phyloP scores from a whole-genome alignment of 345 rosid species.

The Moricandia moricandioides region DNA sequence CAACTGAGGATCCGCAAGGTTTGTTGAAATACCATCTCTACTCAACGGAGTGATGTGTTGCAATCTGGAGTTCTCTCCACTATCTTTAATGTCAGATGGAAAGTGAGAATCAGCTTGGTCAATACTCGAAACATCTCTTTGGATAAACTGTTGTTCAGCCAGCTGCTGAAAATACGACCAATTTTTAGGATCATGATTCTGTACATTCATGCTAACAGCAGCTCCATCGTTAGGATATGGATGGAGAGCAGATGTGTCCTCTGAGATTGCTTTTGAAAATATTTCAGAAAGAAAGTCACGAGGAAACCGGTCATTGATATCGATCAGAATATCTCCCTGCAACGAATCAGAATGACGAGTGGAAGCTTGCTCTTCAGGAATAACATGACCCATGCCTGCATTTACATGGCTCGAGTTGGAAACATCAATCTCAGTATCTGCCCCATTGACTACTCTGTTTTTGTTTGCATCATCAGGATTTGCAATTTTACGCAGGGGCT shows the following conservation, averaged over 20 bases:
- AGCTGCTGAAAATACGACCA: slow-evolving; percentile 89
- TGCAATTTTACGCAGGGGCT: slow-evolving; percentile 38
- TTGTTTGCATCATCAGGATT: slow-evolving; percentile 34
- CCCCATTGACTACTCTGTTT: slow-evolving; percentile 36
- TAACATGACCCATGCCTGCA: slow-evolving; percentile 33
- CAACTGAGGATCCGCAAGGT: slow-evolving; percentile 41
- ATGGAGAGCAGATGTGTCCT: slow-evolving; percentile 44
- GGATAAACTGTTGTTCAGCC: slow-evolving; percentile 63
- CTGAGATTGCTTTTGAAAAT: slow-evolving; percentile 57
- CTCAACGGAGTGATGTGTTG: slow-evolving; percentile 43
- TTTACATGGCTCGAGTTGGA: slow-evolving; percentile 32
- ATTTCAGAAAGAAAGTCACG: slow-evolving; percentile 77
- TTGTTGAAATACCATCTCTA: slow-evolving; percentile 41
- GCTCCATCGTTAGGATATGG: slow-evolving; percentile 52
- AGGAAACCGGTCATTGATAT: slow-evolving; percentile 82
- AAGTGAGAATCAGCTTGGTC: slow-evolving; percentile 54
- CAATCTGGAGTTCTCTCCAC: slow-evolving; percentile 35
- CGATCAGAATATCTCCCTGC: slow-evolving; percentile 66
- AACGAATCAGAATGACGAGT: slow-evolving; percentile 36
- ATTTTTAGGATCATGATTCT: slow-evolving; percentile 68
- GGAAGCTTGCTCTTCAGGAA: slow-evolving; percentile 37
- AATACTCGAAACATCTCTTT: slow-evolving; percentile 52
- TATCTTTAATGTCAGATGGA: slow-evolving; percentile 38
- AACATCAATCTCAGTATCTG: slow-evolving; percentile 39
- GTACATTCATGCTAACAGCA: slow-evolving; percentile 66